Conservation (phyloP, 2,329 filamentous ascomycete species). For the Botrytis squamosa region DNA sequence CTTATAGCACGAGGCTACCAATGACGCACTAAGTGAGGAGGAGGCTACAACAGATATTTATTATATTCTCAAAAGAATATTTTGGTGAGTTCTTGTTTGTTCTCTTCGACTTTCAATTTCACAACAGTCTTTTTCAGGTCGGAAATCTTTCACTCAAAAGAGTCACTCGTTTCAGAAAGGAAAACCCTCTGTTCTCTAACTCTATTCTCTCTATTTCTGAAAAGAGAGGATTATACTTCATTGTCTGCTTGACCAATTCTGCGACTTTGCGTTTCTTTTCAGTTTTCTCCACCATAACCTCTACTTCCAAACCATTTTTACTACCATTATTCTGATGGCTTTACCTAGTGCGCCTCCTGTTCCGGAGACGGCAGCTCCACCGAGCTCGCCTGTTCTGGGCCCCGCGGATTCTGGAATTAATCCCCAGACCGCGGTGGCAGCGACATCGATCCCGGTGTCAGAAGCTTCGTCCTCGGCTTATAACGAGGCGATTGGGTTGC, state of each 20-base stretch:
- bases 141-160: background rate
- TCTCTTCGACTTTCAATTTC: background rate
- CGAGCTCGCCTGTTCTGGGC: constrained; percentile 14
- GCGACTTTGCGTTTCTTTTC: too few species aligned
- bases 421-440: background rate
- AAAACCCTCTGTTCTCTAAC: background rate
- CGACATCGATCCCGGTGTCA: background rate
- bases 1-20: background rate
- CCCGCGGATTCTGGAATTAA: background rate
- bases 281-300: background rate
- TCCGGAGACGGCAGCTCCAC: background rate
- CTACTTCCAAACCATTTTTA: background rate
- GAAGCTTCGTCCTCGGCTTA: background rate
- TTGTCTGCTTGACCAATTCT: background rate
- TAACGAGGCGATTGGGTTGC: constrained; percentile 3
- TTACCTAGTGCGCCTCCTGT: background rate
- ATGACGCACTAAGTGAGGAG: background rate
- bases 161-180: background rate
- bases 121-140: background rate
- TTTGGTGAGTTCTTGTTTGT: background rate
- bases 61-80: constrained; percentile 5
- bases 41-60: background rate
- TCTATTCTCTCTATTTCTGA: background rate
- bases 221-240: background rate
- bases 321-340: background rate